phyloP scores from a whole-genome alignment of 805 yeast species.

The Candida pseudofarinosa region DNA sequence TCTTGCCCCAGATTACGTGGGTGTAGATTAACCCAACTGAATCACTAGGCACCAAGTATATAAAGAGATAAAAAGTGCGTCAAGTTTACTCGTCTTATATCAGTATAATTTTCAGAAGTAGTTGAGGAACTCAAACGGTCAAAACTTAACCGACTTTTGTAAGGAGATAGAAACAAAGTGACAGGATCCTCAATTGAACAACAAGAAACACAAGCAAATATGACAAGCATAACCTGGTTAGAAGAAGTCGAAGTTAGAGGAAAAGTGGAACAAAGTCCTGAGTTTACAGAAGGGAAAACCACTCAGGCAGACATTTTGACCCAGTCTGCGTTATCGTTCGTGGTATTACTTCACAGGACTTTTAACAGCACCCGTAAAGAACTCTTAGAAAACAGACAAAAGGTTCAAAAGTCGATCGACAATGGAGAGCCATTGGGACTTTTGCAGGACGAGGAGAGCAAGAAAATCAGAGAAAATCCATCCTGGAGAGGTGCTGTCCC shows the following conservation, averaged over 20 bases:
- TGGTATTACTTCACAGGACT: constrained; percentile 15
- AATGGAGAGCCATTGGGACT: constrained; percentile 12
- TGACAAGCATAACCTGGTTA: too few species aligned
- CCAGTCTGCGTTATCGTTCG: constrained; percentile 14
- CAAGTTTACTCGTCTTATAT: background rate
- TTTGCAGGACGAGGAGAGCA: constrained; percentile 9
- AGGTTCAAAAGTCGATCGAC: constrained; percentile 12
- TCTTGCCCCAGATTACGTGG: background rate
- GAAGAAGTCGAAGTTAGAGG: constrained; percentile 12
- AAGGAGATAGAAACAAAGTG: too few species aligned
- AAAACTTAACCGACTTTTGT: too few species aligned
- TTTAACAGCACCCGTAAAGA: constrained; percentile 13
- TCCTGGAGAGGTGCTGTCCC: constrained; percentile 17
- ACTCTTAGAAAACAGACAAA: constrained; percentile 12
- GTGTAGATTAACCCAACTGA: background rate
- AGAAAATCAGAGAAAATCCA: constrained; percentile 10
- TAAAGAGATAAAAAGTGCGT: background rate
- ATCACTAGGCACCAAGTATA: background rate
- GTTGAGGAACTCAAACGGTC: background rate
- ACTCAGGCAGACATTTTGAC: constrained; percentile 18
- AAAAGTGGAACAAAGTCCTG: constrained; percentile 7
- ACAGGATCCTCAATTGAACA: too few species aligned
- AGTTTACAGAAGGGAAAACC: constrained; percentile 11
- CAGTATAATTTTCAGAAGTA: background rate
- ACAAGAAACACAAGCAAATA: too few species aligned